A percentile compares a stretch with the other conserved stretches of the same genome.
Conservation (phyloP, 805 yeast species). For the Candida ulmi region DNA sequence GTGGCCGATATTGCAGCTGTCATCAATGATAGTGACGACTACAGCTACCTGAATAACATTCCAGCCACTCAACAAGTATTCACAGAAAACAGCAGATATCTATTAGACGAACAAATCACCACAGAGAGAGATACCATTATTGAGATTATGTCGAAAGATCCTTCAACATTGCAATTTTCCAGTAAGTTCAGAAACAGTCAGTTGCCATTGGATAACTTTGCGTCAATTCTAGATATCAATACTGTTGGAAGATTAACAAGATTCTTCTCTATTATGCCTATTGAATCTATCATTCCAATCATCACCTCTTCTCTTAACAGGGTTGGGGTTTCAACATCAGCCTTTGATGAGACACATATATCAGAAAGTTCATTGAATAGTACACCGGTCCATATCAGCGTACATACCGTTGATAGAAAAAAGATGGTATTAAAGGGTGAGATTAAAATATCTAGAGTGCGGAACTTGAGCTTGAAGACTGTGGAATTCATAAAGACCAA, state of each 20-base stretch:
- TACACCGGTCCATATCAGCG: constrained; percentile 14
- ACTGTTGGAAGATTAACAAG: constrained; percentile 44
- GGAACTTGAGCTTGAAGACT: constrained; percentile 35
- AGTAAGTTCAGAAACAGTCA: constrained; percentile 12
- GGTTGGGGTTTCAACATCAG: constrained; percentile 31
- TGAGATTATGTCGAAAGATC: constrained; percentile 40
- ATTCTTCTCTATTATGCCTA: constrained; percentile 41
- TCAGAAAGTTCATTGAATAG: constrained; percentile 6
- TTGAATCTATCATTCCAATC: constrained; percentile 37
- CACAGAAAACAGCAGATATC: constrained; percentile 31
- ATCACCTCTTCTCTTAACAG: constrained; percentile 37
- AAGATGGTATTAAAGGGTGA: constrained; percentile 41
- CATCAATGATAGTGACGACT: constrained; percentile 31
- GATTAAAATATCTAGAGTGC: constrained; percentile 36
- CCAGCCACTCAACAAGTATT: constrained; percentile 38
- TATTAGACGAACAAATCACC: constrained; percentile 20
- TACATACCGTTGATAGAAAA: constrained; percentile 39
- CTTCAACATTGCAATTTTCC: constrained; percentile 44
- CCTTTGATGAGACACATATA: constrained; percentile 9
- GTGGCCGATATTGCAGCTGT: constrained; percentile 35
- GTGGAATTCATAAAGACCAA: constrained; percentile 49
- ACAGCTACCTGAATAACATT: constrained; percentile 8
- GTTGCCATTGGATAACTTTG: background rate
- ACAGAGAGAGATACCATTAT: constrained; percentile 28
- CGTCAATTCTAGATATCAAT: constrained; percentile 10